A percentile compares a stretch with the other conserved stretches of the same genome.
Evolutionary conservation across 306 rosid species (phyloP).

Genomic region (Cicer bijugum): DNA sequence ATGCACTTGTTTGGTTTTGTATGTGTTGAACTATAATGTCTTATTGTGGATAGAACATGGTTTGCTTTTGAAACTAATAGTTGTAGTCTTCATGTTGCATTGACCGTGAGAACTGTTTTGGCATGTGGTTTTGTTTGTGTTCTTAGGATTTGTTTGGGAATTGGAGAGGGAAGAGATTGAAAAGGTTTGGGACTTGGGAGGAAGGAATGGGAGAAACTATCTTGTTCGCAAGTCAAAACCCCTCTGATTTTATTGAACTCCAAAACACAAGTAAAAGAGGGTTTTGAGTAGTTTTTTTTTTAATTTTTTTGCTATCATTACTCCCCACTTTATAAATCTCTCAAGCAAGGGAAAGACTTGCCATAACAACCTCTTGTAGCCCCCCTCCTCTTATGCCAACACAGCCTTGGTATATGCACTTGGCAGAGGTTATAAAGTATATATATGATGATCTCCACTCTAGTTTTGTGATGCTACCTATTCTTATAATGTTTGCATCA

Average conservation of each 20-base stretch:
- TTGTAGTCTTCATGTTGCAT: neutral
- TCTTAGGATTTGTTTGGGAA: neutral
- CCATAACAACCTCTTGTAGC: neutral
- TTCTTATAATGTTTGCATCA: constrained; percentile 13
- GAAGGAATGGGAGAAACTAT: neutral
- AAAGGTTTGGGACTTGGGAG: neutral
- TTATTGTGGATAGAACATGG: neutral
- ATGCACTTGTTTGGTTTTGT: neutral
- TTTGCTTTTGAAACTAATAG: constrained; percentile 17
- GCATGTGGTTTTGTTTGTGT: constrained; percentile 8
- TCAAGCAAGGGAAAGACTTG: neutral
- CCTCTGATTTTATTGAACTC: neutral
- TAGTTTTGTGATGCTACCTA: constrained; percentile 9
- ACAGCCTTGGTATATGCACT: neutral
- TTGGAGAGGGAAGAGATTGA: neutral
- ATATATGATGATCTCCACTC: neutral
- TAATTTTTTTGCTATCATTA: neutral
- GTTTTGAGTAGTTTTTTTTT: neutral
- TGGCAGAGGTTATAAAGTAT: constrained; percentile 9
- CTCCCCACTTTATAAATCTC: neutral
- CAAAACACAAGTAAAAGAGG: neutral
- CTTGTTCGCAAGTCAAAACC: neutral
- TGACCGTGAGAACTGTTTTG: constrained; percentile 9
- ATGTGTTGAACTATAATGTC: constrained; percentile 5
- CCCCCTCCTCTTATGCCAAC: neutral